These are phyloP conservation scores for button mushroom (Agaricus bisporus) DNA, from an alignment of 768 basidiomycete genomes.

Conservation along the genomic window DNA sequence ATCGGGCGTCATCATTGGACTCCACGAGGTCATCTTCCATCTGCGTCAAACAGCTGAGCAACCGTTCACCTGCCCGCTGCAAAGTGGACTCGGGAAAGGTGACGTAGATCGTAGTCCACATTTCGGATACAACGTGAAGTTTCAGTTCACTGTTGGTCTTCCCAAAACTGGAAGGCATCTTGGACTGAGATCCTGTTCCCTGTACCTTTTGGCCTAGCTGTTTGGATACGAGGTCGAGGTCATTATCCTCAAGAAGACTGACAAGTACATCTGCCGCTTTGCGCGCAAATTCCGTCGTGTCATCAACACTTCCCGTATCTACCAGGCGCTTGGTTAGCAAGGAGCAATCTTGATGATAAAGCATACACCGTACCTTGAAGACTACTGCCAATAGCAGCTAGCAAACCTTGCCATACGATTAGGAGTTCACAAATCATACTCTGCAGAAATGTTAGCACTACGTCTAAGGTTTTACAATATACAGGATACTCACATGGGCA, in stretches of 20 bases:
- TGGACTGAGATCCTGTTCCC: slow-evolving; percentile 11
- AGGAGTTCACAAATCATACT: slow-evolving; percentile 37
- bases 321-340: slow-evolving; percentile 7
- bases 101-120: slow-evolving; percentile 46
- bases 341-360: not conserved
- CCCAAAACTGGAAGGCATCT: not conserved
- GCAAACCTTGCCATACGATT: slow-evolving; percentile 51
- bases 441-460: slow-evolving; percentile 4
- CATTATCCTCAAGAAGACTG: slow-evolving; percentile 40
- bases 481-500: slow-evolving; percentile 42
- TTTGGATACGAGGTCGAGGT: slow-evolving; percentile 31
- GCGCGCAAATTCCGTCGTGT: slow-evolving; percentile 31
- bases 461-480: not conserved
- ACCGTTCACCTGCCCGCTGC: slow-evolving; percentile 32
- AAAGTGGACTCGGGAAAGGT: slow-evolving; percentile 38
- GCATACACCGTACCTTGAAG: slow-evolving; percentile 34
- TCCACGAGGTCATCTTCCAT: slow-evolving; percentile 41
- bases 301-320: slow-evolving; percentile 40
- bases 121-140: slow-evolving; percentile 47
- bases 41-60: slow-evolving; percentile 45
- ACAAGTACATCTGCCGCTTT: slow-evolving; percentile 37
- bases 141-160: slow-evolving; percentile 43
- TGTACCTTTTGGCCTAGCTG: slow-evolving; percentile 13
- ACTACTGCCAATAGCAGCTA: slow-evolving; percentile 40
- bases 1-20: slow-evolving; percentile 36